Evolutionary conservation across 2,329 filamentous ascomycete species (phyloP).

Genomic region (Pestalotiopsis fici): DNA sequence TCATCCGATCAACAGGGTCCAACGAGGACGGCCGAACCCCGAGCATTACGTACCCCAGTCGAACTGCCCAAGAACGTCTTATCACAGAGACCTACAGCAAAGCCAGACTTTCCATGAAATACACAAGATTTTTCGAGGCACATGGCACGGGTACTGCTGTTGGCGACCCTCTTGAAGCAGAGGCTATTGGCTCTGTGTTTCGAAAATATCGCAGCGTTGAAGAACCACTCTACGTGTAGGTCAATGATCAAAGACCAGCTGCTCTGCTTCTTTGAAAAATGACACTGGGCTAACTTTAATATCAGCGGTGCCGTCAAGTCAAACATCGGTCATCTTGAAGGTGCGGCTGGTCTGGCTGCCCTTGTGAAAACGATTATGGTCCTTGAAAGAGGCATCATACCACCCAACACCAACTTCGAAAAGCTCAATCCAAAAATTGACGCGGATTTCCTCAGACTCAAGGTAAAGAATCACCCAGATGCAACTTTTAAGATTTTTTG

Average conservation of each 20-base stretch:
- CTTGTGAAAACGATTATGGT: constrained; percentile 20
- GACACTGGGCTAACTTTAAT: neutral
- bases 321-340: constrained; percentile 8
- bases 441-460: constrained; percentile 10
- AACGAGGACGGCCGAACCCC: constrained; percentile 20
- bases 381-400: constrained; percentile 19
- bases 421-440: constrained; percentile 15
- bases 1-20: constrained; percentile 24
- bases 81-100: constrained; percentile 25
- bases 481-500: no score
- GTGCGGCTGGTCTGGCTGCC: constrained; percentile 13
- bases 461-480: no score
- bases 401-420: constrained; percentile 18
- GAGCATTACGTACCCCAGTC: constrained; percentile 16
- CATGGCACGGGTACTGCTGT: constrained; percentile 33
- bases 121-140: constrained; percentile 23
- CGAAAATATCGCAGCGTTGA: neutral
- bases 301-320: neutral
- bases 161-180: constrained; percentile 36
- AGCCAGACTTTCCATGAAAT: neutral
- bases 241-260: neutral
- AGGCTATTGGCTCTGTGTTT: constrained; percentile 27
- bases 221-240: constrained; percentile 17
- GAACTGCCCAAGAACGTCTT: constrained; percentile 22
- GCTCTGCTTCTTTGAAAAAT: neutral